phyloP scores from a whole-genome alignment of 768 basidiomycete species.

The Xerocomellus amylosporus region DNA sequence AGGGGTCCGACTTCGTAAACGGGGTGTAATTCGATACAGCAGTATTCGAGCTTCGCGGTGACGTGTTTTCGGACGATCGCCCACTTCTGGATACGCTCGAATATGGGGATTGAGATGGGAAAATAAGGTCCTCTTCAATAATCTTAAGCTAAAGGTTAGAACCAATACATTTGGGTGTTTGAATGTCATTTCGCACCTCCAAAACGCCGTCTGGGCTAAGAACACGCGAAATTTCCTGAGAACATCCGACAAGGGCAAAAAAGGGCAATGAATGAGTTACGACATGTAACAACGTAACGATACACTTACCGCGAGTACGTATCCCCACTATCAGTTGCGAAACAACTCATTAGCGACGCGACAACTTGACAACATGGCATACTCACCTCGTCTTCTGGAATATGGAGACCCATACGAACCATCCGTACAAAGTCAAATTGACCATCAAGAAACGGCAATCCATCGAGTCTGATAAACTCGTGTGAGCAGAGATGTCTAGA shows the following conservation, averaged over 20 bases:
- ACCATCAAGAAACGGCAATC: constrained; percentile 54
- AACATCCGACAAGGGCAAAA: background rate
- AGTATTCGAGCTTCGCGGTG: constrained; percentile 29
- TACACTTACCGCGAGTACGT: constrained; percentile 54
- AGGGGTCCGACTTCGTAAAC: constrained; percentile 26
- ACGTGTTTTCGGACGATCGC: constrained; percentile 22
- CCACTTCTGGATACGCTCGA: constrained; percentile 4
- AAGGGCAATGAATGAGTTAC: constrained; percentile 14
- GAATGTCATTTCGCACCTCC: constrained; percentile 46
- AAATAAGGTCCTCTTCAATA: constrained; percentile 71
- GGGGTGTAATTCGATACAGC: constrained; percentile 18
- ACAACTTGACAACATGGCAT: background rate
- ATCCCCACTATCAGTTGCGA: constrained; percentile 51
- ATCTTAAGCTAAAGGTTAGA: constrained; percentile 41
- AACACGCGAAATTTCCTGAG: constrained; percentile 65
- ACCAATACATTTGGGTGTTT: background rate
- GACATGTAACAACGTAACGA: constrained; percentile 8
- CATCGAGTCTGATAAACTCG: constrained; percentile 50
- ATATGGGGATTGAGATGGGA: constrained; percentile 44
- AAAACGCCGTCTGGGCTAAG: constrained; percentile 59
- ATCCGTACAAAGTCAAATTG: constrained; percentile 68
- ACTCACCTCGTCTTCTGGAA: constrained; percentile 68
- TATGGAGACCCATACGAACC: constrained; percentile 59
- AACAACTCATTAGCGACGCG: constrained; percentile 16
- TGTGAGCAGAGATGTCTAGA: constrained; percentile 7